These are phyloP conservation scores for Nakazawaea peltata DNA, from an alignment of 805 yeast genomes.

Conservation along the genomic window DNA sequence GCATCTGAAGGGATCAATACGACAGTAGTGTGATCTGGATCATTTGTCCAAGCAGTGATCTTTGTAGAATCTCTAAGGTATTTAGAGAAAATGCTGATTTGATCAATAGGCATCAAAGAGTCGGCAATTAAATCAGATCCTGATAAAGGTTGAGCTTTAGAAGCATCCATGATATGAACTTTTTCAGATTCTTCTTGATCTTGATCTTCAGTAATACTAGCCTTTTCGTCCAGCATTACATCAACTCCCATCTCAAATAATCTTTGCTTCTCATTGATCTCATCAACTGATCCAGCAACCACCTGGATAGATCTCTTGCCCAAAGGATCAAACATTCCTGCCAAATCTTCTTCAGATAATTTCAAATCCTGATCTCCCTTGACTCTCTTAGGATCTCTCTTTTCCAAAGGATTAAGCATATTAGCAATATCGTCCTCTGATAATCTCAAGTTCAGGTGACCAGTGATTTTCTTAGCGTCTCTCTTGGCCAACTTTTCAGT, in stretches of 20 bases:
- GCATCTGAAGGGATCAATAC: slow-evolving; percentile 67
- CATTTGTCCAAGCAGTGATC: background rate
- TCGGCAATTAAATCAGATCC: too few relatives aligned
- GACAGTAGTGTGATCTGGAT: slow-evolving; percentile 21
- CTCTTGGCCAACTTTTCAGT: too few relatives aligned
- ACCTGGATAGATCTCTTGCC: slow-evolving; percentile 1
- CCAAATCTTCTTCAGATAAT: slow-evolving; percentile 5
- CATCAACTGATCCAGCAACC: slow-evolving; percentile 4
- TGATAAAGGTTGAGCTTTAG: too few relatives aligned
- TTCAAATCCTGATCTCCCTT: slow-evolving; percentile 3
- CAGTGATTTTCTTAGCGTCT: too few relatives aligned
- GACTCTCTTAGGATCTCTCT: slow-evolving; percentile 7
- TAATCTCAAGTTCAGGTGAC: too few relatives aligned
- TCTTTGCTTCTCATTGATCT: slow-evolving; percentile 3
- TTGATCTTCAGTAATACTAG: too few relatives aligned
- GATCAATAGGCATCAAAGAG: background rate
- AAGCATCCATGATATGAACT: too few relatives aligned
- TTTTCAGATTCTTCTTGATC: background rate
- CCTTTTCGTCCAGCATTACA: background rate
- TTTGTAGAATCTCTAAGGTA: background rate
- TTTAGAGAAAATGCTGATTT: slow-evolving; percentile 1
- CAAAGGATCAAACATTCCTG: slow-evolving; percentile 6
- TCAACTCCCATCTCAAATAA: slow-evolving; percentile 5
- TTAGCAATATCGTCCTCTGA: too few relatives aligned
- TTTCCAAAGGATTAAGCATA: too few relatives aligned